Conservation (phyloP, 2,329 filamentous ascomycete species). For the Penicillium rolfsii region DNA sequence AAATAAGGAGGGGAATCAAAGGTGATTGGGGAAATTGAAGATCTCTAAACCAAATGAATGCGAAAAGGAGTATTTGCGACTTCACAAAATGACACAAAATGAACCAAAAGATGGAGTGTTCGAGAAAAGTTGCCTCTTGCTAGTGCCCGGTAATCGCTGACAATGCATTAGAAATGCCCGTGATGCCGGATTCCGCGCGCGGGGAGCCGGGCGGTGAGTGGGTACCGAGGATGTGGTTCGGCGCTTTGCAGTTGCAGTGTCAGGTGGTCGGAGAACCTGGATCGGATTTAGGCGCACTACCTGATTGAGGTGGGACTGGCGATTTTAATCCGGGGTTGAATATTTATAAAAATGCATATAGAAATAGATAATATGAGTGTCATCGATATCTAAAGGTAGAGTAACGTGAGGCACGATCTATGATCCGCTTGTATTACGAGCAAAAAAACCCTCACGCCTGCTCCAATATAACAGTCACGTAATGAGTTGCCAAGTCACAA, state of each 20-base stretch:
- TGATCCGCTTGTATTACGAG: neutral
- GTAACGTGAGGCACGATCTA: neutral
- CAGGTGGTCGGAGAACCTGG: neutral
- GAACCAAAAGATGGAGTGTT: conserved; percentile 2
- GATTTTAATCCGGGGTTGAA: neutral
- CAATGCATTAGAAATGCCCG: conserved; percentile 32
- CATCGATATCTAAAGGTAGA: neutral
- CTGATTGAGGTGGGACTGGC: neutral
- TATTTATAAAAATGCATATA: no score
- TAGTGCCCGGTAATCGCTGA: conserved; percentile 26
- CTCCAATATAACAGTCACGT: neutral
- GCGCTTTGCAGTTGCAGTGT: neutral
- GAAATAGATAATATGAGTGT: neutral
- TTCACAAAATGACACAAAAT: neutral
- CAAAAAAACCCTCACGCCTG: neutral
- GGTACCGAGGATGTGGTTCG: conserved; percentile 2
- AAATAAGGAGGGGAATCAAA: conserved; percentile 5
- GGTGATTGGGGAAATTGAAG: neutral
- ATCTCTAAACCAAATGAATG: neutral
- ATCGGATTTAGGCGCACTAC: conserved; percentile 1
- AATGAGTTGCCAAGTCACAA: neutral
- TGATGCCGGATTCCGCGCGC: conserved; percentile 23
- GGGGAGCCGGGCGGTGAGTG: conserved; percentile 28
- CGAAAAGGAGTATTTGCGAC: neutral
- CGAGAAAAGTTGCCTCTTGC: conserved; percentile 12